Conservation (phyloP, 192 early-diverging fungal species). For the Helicostylum pulchrum region DNA sequence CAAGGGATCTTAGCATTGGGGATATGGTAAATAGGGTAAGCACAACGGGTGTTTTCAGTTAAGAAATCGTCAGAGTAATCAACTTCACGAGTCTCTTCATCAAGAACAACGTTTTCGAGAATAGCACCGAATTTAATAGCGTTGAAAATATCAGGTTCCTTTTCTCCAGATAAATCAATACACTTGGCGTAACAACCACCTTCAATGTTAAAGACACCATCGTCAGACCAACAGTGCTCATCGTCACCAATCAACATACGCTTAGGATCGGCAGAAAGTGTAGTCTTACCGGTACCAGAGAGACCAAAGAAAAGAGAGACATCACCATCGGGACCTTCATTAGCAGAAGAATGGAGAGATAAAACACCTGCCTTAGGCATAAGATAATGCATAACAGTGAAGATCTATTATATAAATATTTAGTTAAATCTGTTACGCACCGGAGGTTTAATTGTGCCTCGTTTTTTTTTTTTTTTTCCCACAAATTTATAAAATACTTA, state of each 20-base stretch:
- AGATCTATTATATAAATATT: conserved; percentile 38
- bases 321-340: conserved; percentile 81
- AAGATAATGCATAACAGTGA: conserved; percentile 97
- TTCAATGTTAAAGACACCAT: conserved; percentile 96
- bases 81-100: conserved; percentile 66
- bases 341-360: conserved; percentile 89
- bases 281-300: conserved; percentile 98
- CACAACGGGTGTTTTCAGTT: conserved; percentile 96
- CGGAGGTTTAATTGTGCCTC: conserved; percentile 14
- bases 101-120: conserved; percentile 88
- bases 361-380: conserved; percentile 91
- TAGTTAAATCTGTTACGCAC: neutral
- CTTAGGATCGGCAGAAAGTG: conserved; percentile 91
- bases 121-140: conserved; percentile 91
- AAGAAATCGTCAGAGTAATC: conserved; percentile 75
- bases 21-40: conserved; percentile 92
- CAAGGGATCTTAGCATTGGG: conserved; percentile 94
- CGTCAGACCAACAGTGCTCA: conserved; percentile 97
- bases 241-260: conserved; percentile 95
- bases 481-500: conserved; percentile 68
- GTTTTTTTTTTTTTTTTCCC: conserved; percentile 97
- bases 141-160: conserved; percentile 97
- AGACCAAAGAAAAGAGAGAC: conserved; percentile 96
- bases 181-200: conserved; percentile 98
- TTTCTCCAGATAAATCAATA: conserved; percentile 89